Conservation (phyloP, 257 asterid species). For the Solanum clarkiae region DNA sequence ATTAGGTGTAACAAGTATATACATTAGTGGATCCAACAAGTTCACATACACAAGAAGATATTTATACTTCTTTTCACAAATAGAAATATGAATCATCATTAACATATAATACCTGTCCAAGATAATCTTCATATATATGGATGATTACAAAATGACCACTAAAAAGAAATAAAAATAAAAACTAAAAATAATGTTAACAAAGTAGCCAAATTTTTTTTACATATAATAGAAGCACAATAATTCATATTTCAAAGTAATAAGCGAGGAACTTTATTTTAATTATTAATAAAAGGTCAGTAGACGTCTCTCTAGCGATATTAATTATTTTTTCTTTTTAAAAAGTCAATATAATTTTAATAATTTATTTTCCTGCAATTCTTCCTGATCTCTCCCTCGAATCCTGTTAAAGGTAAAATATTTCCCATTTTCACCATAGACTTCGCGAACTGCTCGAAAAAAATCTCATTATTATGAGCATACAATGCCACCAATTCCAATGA, state of each 20-base stretch:
- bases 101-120: too few species aligned
- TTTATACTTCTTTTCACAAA: too few species aligned
- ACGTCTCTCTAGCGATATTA: neutral
- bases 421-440: constrained; percentile 77
- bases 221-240: neutral
- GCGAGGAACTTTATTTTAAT: neutral
- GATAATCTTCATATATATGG: neutral
- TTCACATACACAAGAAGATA: too few species aligned
- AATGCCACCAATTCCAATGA: constrained; percentile 48
- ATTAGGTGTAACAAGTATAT: too few species aligned
- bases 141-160: neutral
- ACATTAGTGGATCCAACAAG: too few species aligned
- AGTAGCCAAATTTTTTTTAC: neutral
- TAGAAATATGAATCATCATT: too few species aligned
- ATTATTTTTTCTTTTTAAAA: neutral
- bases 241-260: neutral
- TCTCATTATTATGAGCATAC: constrained; percentile 40
- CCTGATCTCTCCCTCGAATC: constrained; percentile 56
- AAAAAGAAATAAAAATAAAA: too few species aligned
- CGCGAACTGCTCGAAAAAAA: constrained; percentile 69
- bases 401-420: constrained; percentile 74
- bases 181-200: too few species aligned
- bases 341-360: neutral
- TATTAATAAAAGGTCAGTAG: neutral
- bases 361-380: constrained; percentile 59